These are phyloP conservation scores for Tardiomyces blankii DNA, from an alignment of 1,139 yeast species.

Conservation along the genomic window DNA sequence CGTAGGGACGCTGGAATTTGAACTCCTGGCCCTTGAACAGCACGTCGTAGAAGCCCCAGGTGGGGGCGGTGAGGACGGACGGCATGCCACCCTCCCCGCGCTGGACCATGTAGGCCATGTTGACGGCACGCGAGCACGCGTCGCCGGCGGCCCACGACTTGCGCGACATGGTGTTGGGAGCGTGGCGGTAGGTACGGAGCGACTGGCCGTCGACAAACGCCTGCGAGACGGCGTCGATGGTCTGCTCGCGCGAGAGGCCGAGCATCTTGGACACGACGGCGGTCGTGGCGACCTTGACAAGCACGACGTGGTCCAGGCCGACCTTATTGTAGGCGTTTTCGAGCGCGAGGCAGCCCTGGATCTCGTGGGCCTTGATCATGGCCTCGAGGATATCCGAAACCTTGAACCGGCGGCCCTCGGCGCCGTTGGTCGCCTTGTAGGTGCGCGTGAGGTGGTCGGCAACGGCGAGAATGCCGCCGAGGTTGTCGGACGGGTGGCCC, in stretches of 20 bases:
- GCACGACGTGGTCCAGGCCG: slow-evolving; percentile 49
- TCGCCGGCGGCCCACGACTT: slow-evolving; percentile 63
- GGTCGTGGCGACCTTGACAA: slow-evolving; percentile 51
- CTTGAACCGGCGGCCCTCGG: slow-evolving; percentile 34
- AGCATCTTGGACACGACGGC: slow-evolving; percentile 47
- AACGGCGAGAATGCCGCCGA: slow-evolving; percentile 48
- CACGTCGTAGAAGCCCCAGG: slow-evolving; percentile 55
- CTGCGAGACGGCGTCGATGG: slow-evolving; percentile 44
- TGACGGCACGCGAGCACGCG: slow-evolving; percentile 49
- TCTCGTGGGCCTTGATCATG: slow-evolving; percentile 53
- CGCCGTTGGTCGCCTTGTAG: slow-evolving; percentile 30
- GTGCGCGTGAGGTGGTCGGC: slow-evolving; percentile 44
- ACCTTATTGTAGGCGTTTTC: slow-evolving; percentile 49
- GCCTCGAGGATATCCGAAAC: slow-evolving; percentile 40
- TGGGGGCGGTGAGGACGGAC: slow-evolving; percentile 42
- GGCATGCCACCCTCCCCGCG: slow-evolving; percentile 48
- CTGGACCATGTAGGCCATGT: slow-evolving; percentile 40
- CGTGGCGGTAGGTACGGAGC: slow-evolving; percentile 48
- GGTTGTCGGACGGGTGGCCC: slow-evolving; percentile 54
- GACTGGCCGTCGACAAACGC: slow-evolving; percentile 52
- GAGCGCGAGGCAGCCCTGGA: slow-evolving; percentile 45
- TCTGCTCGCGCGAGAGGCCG: slow-evolving; percentile 38
- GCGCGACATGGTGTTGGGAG: slow-evolving; percentile 51
- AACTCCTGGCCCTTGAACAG: slow-evolving; percentile 42
- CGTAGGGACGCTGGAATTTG: slow-evolving; percentile 41